A percentile compares a stretch with the other conserved stretches of the same genome.
These are phyloP conservation scores for Ceratocystis alfenasii DNA, from an alignment of 2,329 filamentous ascomycete genomes.

Conservation along the genomic window DNA sequence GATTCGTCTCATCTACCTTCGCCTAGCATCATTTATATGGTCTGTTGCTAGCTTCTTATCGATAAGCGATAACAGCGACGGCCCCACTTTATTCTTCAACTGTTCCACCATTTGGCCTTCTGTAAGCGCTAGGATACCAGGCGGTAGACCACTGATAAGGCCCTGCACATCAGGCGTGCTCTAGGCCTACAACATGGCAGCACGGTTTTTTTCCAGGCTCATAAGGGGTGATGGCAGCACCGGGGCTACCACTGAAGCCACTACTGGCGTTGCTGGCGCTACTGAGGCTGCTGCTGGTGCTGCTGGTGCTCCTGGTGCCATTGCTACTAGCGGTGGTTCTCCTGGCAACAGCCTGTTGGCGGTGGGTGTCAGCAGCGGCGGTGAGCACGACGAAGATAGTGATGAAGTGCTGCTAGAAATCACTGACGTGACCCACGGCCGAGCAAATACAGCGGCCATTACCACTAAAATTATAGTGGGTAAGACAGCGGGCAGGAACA, in stretches of 20 bases:
- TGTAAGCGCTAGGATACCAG: neutral
- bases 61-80: neutral
- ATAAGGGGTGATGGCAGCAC: constrained; percentile 3
- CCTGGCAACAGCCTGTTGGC: neutral
- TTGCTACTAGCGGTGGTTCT: neutral
- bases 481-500: constrained; percentile 10
- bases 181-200: constrained; percentile 9
- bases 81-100: neutral
- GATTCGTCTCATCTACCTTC: neutral
- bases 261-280: too few species aligned
- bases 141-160: neutral
- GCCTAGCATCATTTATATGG: neutral
- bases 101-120: neutral
- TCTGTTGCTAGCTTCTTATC: neutral
- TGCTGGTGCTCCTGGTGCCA: neutral
- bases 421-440: constrained; percentile 14
- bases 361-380: neutral
- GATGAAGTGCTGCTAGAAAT: constrained; percentile 10
- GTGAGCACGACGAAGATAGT: neutral
- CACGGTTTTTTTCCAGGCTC: constrained; percentile 20
- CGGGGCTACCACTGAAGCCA: neutral
- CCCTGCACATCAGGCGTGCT: neutral
- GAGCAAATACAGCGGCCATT: constrained; percentile 21
- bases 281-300: neutral
- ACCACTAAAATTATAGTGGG: constrained; percentile 16